Base-by-base conservation (phyloP, 2,329 filamentous ascomycete genomes). In the Podosphaera xanthii region DNA sequence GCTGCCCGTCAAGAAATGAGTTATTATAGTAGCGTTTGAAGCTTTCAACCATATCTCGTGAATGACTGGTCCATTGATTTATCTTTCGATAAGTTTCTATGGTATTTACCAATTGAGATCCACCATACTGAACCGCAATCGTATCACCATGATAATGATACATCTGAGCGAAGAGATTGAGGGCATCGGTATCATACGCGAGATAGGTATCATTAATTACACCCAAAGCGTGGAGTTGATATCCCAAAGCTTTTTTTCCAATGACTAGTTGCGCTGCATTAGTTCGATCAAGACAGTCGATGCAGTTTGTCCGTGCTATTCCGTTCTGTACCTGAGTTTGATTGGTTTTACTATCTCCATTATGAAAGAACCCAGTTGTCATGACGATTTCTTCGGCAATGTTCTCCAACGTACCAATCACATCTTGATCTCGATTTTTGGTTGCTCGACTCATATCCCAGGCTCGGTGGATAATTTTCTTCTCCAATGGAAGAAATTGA, bases 21-120 rank as follows among this genome's bases (percentile, higher is more conserved):
- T 98, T 98, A 72, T 97, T 95, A 71, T 98, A 98, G 70, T 97
- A 98, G 35, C 92, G 81, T 71, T 97, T 98, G 75, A 98, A 96
- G 70, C 88, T 95, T 72, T 98, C 92, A 31, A 98, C 90, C 91
- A 98, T 97, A 70, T 98, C 92, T 64, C 92, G 80, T 2, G 91
- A 96, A 70, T 95, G 89, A 66, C 88, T 95, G 33, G 89, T 94
- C 92, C 92, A 98, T 70, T 97, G 91, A 65, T 97, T 97, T 70
- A 96, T 94, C 72, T 97, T 97, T 60, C 92, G 86, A 70, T 98
- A 98, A 3, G 92, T 98, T 64, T 94, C 90, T 90, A 98, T 97
- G 0, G 92, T 98, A 69, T 98, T 98, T 66, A 98, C 92, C 0
- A 98, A 78, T 70, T 98, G 92, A 2, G 90, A 97, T 8, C 92